phyloP scores from a whole-genome alignment of 208 protist species.

The Vickermania ingenoplastis region DNA sequence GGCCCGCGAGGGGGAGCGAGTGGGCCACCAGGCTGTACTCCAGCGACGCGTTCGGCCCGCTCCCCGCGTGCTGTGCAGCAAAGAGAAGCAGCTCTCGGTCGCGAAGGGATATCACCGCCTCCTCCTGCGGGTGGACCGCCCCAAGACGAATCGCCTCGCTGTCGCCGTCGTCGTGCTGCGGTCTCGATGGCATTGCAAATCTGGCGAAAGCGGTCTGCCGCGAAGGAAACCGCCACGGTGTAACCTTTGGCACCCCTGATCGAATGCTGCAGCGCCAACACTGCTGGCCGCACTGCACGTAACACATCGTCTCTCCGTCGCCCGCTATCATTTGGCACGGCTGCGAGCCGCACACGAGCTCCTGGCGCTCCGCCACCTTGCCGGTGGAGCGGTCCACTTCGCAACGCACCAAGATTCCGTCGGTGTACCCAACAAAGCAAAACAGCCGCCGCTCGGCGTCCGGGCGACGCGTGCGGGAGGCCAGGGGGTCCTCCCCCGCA shows the following conservation, averaged over 20 bases:
- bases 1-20: conserved; percentile 45
- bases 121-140: conserved; percentile 14
- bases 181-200: conserved; percentile 31
- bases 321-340: conserved; percentile 63
- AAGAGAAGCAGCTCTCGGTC: conserved; percentile 50
- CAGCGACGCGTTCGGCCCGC: conserved; percentile 16
- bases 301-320: conserved; percentile 62
- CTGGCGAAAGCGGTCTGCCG: conserved; percentile 46
- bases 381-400: conserved; percentile 46
- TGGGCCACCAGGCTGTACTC: conserved; percentile 69
- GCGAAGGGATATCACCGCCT: conserved; percentile 57
- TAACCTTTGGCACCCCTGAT: conserved; percentile 42
- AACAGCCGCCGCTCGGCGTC: conserved; percentile 30
- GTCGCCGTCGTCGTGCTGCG: conserved; percentile 7
- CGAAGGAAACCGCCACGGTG: conserved; percentile 60
- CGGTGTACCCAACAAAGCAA: conserved; percentile 62
- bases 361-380: conserved; percentile 37
- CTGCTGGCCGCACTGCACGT: conserved; percentile 47
- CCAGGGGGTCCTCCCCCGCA: conserved; percentile 1
- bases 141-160: conserved; percentile 1
- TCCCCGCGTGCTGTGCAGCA: conserved; percentile 28
- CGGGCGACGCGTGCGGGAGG: conserved; percentile 3
- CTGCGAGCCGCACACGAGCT: conserved; percentile 38
- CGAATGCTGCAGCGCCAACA: conserved; percentile 63
- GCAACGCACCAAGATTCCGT: conserved; percentile 56